Conservation (phyloP, 805 yeast species). For the Kazachstania kunashirensis region DNA sequence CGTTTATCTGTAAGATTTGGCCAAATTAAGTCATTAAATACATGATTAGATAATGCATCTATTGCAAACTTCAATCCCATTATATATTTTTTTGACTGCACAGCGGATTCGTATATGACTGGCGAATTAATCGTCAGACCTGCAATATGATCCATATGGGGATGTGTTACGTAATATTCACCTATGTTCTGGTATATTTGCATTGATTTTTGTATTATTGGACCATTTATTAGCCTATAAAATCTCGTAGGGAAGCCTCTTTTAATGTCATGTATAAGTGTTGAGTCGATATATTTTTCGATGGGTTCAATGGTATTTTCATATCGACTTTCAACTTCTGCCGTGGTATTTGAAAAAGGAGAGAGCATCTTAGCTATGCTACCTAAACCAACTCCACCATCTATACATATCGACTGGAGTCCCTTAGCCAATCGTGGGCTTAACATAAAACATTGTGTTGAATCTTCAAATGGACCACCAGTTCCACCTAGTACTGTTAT, state of each 20-base stretch:
- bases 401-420: conserved; percentile 44
- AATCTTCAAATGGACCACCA: conserved; percentile 76
- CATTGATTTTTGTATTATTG: conserved; percentile 18
- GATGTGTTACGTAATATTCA: conserved; percentile 58
- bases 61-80: conserved; percentile 48
- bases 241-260: conserved; percentile 16
- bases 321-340: conserved; percentile 16
- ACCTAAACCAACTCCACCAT: conserved; percentile 70
- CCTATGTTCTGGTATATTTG: conserved; percentile 31
- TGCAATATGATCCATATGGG: conserved; percentile 74
- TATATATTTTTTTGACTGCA: conserved; percentile 37
- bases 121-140: conserved; percentile 69
- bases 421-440: conserved; percentile 35
- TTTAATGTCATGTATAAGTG: not conserved
- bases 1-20: conserved; percentile 44
- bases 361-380: conserved; percentile 31
- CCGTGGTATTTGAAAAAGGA: conserved; percentile 1
- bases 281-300: conserved; percentile 10
- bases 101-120: conserved; percentile 13
- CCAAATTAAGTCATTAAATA: conserved; percentile 76
- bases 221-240: not conserved
- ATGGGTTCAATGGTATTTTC: conserved; percentile 17
- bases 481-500: conserved; percentile 64
- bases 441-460: conserved; percentile 58
- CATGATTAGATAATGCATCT: conserved; percentile 39